Evolutionary conservation across 169 alveolate genomes (phyloP), one percentile per base, ranked within the genome.

Genomic region (Condylostoma magnum): DNA sequence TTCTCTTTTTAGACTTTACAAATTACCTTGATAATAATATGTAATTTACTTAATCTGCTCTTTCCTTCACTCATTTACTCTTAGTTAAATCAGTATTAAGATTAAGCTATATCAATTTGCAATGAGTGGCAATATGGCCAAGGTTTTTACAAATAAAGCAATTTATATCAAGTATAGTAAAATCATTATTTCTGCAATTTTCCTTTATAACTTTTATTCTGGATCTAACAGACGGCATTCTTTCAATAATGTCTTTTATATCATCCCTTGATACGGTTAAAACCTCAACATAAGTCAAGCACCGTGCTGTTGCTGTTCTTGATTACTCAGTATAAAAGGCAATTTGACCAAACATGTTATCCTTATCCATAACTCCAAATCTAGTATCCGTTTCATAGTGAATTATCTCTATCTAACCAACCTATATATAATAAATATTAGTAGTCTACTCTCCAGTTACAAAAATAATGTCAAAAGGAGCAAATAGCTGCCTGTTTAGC

Each of bases 291-390:
- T 46, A 28, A 1, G 25, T n/a, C n/a, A 75, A 41, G 28, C 83
- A 69, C 38, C 77, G 43, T 22, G 85, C 92, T 6, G 93, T 67
- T 4, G 87, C 89, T 22, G 66, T 51, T 51, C 95, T 34, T 20
- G 73, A 37, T 6, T 55, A 34, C 33, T 69, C 60, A 4, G 85
- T 53, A 58, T 83, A 85, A 75, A 89, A 87, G 25, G 81, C 76
- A 10, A 87, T 52, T 66, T 89, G 93, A 33, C 95, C 95, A 58
- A 89, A 85, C 0, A 73, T 58, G 2, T 76, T 75, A 30, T 74
- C 89, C 51, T 48, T 81, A 20, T 48, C 68, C 22, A 89, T 67
- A 18, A 73, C 83, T 36, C 72, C 80, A 1, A 85, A 69, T 25
- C 54, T 69, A 10, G 92, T 76, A 33, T 69, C 37, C 68, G 27